phyloP scores from a whole-genome alignment of 1,284 basidiomycete genomes.

The Irpex lacteus region DNA sequence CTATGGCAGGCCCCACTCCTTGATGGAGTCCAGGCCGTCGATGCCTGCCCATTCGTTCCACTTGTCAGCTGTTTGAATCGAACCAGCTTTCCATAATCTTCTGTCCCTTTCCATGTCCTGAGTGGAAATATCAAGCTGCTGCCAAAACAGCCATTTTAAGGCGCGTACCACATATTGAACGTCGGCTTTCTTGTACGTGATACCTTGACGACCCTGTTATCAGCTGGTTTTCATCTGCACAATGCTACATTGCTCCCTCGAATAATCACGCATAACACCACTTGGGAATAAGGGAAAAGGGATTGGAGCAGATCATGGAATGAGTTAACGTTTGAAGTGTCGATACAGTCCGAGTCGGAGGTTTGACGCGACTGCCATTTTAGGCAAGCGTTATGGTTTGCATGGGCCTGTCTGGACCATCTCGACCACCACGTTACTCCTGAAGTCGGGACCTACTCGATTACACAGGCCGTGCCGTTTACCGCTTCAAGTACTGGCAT shows the following conservation, averaged over 20 bases:
- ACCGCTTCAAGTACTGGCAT: neutral
- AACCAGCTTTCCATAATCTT: neutral
- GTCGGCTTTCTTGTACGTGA: no score
- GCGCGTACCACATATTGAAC: no score
- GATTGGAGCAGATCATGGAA: neutral
- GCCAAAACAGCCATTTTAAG: neutral
- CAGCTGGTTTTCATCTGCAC: no score
- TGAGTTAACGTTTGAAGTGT: neutral
- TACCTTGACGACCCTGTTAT: no score
- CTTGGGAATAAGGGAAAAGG: neutral
- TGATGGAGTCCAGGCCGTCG: neutral
- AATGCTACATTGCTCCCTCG: no score
- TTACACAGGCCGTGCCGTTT: neutral
- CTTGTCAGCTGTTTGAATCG: neutral
- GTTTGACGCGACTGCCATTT: slow-evolving; percentile 4
- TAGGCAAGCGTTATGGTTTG: slow-evolving; percentile 16
- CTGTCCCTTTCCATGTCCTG: neutral
- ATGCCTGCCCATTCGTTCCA: neutral
- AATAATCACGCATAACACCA: no score
- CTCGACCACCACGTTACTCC: neutral
- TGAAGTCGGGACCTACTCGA: slow-evolving; percentile 1
- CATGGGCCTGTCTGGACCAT: neutral
- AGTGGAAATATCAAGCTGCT: neutral
- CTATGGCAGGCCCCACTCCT: slow-evolving; percentile 1
- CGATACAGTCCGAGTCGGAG: neutral